Percentiles rank a stretch among this genome's conserved stretches.
Evolutionary conservation across 2,329 filamentous ascomycete species (phyloP).

Genomic region (Dactylonectria estremocensis): DNA sequence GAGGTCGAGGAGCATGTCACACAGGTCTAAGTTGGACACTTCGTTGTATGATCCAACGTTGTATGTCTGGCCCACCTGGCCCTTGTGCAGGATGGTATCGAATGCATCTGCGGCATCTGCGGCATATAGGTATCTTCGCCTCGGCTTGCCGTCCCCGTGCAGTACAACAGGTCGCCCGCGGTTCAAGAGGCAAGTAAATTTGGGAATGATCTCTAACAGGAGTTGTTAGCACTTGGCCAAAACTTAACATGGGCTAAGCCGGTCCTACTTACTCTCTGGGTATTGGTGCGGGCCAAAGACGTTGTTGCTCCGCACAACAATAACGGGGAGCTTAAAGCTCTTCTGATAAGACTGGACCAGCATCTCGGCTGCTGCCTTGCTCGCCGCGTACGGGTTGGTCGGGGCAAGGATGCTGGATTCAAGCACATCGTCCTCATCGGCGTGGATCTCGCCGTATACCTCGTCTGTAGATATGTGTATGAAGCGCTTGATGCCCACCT

Average conservation of each 20-base stretch:
- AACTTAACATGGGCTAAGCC: not conserved
- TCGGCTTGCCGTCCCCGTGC: constrained; percentile 83
- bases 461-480: constrained; percentile 90
- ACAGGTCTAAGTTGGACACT: constrained; percentile 81
- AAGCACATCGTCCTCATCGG: constrained; percentile 78
- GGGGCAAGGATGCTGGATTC: constrained; percentile 83
- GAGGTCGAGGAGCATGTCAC: constrained; percentile 74
- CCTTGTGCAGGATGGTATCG: constrained; percentile 87
- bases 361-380: constrained; percentile 88
- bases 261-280: constrained; percentile 77
- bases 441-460: constrained; percentile 85
- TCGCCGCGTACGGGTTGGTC: constrained; percentile 86
- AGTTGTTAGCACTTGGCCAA: not conserved
- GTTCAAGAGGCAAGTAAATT: constrained; percentile 82
- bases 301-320: constrained; percentile 88
- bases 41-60: constrained; percentile 87
- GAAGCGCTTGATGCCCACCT: constrained; percentile 79
- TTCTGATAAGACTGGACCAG: constrained; percentile 89
- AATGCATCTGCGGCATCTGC: constrained; percentile 86
- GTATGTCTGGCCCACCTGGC: constrained; percentile 82
- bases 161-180: constrained; percentile 77
- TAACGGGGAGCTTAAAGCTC: constrained; percentile 84
- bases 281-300: constrained; percentile 90
- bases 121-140: constrained; percentile 83
- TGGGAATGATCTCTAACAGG: constrained; percentile 82